Base-by-base conservation (phyloP, 148 eudicot genomes). In the Fallopia convolvulus region DNA sequence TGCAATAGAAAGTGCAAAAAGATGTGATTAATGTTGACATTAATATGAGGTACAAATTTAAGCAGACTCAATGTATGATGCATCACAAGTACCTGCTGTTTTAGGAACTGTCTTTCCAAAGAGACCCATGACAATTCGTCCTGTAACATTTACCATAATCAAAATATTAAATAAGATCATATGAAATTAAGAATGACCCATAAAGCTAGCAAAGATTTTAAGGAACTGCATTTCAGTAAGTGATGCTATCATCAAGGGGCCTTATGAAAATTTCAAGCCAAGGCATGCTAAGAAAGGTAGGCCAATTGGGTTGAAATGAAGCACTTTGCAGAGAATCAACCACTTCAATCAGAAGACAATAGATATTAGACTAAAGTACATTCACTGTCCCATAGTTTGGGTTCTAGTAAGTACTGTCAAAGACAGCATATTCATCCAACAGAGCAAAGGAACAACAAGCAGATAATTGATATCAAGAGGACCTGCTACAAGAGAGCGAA, bases 61-160 rank as follows among this genome's bases (percentile, higher is more conserved):
- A 73, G 32, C 18, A 44, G 12, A 66, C 2, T 33, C 32, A 66
- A 40, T 8, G 23, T 39, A 40, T 12, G 3, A 61, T 23, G 70
- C 70, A 26, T 12, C 58, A 49, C 3, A 42, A 15, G 9, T n/a
- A 95, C 99, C 99, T 79, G 85, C 94, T 79, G 99, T 95, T 82
- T 95, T 93, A 72, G 99, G 99, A 81, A 95, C 99, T 18, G 99
- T 78, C 83, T 95, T 93, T 30, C 99, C 99, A 84, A 89, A 95
- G 80, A 95, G 93, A 77, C 99, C 99, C 87, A 95, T 88, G 5
- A 88, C 92, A 50, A 95, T 83, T 70, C 99, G 90, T 66, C 99
- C 99, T 95, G 91, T 84, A 79, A 60, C 60, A 77, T 56, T 39
- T 41, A 63, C 74, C 32, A 61, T 49, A 75, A 30, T 49, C 58